A percentile compares a stretch with the other conserved stretches of the same genome.
These are phyloP conservation scores for Sorghum bicolor DNA, from an alignment of 176 grass and related monocot species.

Conservation along the genomic window DNA sequence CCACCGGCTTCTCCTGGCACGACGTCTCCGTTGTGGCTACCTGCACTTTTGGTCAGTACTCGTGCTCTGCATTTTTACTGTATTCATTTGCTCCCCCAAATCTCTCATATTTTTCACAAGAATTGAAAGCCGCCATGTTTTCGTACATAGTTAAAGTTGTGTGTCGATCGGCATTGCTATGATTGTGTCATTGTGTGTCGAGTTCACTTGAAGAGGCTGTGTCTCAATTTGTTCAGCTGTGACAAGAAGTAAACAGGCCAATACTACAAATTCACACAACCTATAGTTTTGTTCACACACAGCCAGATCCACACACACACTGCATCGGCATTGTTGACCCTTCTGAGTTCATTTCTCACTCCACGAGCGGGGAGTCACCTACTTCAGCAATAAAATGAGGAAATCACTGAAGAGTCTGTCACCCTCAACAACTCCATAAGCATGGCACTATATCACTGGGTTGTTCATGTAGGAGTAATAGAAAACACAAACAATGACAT, in stretches of 20 bases:
- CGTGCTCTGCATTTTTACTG: background rate
- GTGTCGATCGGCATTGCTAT: background rate
- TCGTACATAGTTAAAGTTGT: background rate
- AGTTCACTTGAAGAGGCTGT: background rate
- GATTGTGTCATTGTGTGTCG: no score
- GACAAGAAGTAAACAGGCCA: background rate
- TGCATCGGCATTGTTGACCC: background rate
- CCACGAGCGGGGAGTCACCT: constrained; percentile 1
- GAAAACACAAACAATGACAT: constrained; percentile 14
- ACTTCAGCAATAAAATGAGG: constrained; percentile 7
- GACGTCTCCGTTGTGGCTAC: constrained; percentile 81
- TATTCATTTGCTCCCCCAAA: background rate
- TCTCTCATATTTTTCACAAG: background rate
- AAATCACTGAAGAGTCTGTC: background rate
- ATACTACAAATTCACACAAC: background rate
- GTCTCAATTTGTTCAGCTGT: background rate
- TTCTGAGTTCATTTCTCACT: background rate
- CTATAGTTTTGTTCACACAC: background rate
- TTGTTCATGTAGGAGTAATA: background rate
- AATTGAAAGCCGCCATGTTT: background rate
- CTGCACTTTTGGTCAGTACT: constrained; percentile 74
- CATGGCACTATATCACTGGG: background rate
- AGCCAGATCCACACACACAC: background rate
- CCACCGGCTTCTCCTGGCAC: constrained; percentile 76
- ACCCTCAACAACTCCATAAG: background rate